phyloP scores from a whole-genome alignment of 305 asterid genomes.

The Andrographis paniculata region DNA sequence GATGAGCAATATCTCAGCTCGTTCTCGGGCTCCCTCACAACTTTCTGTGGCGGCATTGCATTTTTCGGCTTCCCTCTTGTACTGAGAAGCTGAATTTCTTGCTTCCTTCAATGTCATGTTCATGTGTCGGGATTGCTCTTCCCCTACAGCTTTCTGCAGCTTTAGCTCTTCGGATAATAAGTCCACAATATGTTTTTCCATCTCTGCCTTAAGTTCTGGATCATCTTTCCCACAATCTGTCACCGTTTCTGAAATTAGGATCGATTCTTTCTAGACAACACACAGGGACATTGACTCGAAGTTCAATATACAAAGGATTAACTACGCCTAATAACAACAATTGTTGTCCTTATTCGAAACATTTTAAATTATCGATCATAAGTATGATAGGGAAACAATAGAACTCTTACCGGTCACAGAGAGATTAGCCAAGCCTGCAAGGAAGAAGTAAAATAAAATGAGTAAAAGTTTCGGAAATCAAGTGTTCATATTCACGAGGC shows the following conservation, averaged over 20 bases:
- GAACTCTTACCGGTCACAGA: conserved; percentile 28
- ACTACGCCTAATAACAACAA: too few relatives aligned
- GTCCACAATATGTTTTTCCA: conserved; percentile 87
- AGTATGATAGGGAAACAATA: background rate
- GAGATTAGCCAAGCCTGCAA: conserved; percentile 43
- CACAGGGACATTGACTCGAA: background rate
- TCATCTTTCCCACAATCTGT: conserved; percentile 92
- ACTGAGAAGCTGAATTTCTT: conserved; percentile 62
- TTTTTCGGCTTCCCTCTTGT: conserved; percentile 84
- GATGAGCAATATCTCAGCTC: conserved; percentile 44
- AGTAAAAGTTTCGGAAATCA: conserved; percentile 9
- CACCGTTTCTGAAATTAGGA: conserved; percentile 6
- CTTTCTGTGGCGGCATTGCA: conserved; percentile 89
- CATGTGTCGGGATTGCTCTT: conserved; percentile 64
- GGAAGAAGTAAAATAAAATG: conserved; percentile 13
- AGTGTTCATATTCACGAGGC: background rate
- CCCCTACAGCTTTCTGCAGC: conserved; percentile 59
- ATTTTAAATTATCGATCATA: background rate
- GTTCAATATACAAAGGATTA: too few relatives aligned
- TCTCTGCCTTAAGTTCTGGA: conserved; percentile 90
- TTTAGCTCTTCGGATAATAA: conserved; percentile 83
- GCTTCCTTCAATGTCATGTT: conserved; percentile 74
- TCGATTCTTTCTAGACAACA: background rate
- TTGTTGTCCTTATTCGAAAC: too few relatives aligned
- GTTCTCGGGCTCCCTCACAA: conserved; percentile 79